Evolutionary conservation across 495 filamentous ascomycete species (phyloP), one percentile per base, ranked within the genome.

Genomic region (Penicillium maclennaniae): DNA sequence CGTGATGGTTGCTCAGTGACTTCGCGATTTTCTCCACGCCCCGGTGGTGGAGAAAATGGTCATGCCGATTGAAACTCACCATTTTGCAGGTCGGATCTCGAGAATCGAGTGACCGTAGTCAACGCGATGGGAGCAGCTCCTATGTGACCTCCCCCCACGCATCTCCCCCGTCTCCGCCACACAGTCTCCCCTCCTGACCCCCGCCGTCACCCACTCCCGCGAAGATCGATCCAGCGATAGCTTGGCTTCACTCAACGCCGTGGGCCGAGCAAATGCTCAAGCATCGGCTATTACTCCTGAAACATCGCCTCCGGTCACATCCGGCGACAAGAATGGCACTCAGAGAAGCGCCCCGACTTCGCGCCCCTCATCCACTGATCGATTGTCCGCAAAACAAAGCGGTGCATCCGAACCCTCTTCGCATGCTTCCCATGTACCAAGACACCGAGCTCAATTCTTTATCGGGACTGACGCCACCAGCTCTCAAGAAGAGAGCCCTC

Each of bases 121-220:
- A 58, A 56, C 73, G 59, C 55, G 67, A 61, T 56, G 66, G 59
- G 31, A 72, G 62, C 45, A 64, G 63, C 51, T 78, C 78, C 17
- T 63, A 56, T 49, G 57, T 65, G 38, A 53, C 67, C 42, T 79
- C 77, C 36, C 71, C 73, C 27, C 71, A 69, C 55, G 59, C 68
- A 26, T 81, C 80, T 43, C 77, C 79, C 71, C 76, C 26, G 69
- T 74, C 21, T 77, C 85, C 44, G 78, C 84, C 43, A 84, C 92
- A 76, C 86, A 92, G 57, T 93, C 91, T 14, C 93, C 93, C 54
- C 91, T 90, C 20, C 80, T 97, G 14, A 96, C 92, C 4, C 92
- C 93, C 27, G 85, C 91, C 28, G 89, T 82, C 14, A 89, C 88
- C 39, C 68, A 75, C 53, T 82, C 80, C 48, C 72, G 72, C 58